Conservation (phyloP, 768 basidiomycete species). For the Aureoboletus auriporus region DNA sequence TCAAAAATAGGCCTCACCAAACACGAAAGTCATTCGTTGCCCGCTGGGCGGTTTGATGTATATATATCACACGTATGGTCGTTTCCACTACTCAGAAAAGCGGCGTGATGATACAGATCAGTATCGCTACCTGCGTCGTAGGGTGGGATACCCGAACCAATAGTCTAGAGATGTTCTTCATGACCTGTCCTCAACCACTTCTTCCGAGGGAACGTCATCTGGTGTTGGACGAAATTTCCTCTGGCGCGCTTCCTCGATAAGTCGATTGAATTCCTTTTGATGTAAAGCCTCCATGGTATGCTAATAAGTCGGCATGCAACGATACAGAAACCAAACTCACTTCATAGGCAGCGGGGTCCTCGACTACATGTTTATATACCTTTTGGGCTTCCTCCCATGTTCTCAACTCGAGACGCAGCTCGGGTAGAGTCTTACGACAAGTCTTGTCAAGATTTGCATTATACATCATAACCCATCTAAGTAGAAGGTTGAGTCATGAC, state of each 20-base stretch:
- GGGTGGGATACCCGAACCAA: background rate
- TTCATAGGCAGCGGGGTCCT: conserved; percentile 37
- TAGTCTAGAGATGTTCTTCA: conserved; percentile 23
- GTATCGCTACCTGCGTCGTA: background rate
- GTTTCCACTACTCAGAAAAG: background rate
- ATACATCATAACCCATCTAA: conserved; percentile 64
- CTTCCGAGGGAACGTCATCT: conserved; percentile 3
- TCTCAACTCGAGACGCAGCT: conserved; percentile 51
- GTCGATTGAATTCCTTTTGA: conserved; percentile 32
- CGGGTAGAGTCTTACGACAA: conserved; percentile 41
- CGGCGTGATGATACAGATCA: background rate
- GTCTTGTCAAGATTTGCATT: conserved; percentile 70
- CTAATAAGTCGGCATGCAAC: background rate
- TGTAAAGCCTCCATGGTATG: conserved; percentile 14
- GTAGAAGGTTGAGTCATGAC: background rate
- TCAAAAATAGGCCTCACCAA: conserved; percentile 7
- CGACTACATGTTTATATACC: conserved; percentile 29
- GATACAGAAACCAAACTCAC: conserved; percentile 23
- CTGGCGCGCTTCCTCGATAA: conserved; percentile 34
- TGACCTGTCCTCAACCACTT: conserved; percentile 36
- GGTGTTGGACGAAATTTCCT: conserved; percentile 25
- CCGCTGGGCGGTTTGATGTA: background rate
- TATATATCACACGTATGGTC: background rate
- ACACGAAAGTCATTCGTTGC: background rate
- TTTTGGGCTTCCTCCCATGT: conserved; percentile 55